Evolutionary conservation across 106 monocot species (phyloP).

Genomic region (Dendrobium officinale): DNA sequence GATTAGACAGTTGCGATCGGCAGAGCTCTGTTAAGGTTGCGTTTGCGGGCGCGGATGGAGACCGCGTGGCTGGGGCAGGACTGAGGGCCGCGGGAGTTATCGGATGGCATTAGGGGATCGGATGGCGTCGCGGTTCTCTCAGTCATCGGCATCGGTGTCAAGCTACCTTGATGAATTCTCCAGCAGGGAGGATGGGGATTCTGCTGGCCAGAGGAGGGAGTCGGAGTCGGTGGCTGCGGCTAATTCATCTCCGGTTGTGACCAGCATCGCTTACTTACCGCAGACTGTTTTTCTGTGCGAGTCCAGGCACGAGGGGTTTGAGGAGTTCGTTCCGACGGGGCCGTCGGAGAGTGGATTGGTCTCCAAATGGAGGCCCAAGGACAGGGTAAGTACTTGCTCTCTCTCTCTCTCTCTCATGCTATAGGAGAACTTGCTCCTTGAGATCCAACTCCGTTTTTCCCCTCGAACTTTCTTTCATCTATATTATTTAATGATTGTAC

Average conservation of each 20-base stretch:
- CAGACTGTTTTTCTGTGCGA: slow-evolving; percentile 54
- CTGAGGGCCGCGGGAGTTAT: neutral
- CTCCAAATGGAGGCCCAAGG: slow-evolving; percentile 56
- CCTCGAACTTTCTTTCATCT: neutral
- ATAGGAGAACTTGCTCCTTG: neutral
- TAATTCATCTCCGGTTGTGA: neutral
- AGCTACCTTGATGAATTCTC: slow-evolving; percentile 26
- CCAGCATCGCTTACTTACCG: slow-evolving; percentile 46
- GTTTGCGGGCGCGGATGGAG: neutral
- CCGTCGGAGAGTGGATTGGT: slow-evolving; percentile 35
- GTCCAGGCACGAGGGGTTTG: slow-evolving; percentile 43
- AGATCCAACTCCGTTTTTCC: no score
- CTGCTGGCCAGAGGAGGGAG: slow-evolving; percentile 21
- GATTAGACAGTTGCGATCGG: neutral
- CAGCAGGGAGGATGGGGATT: slow-evolving; percentile 21
- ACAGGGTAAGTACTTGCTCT: slow-evolving; percentile 25
- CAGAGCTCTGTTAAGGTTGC: neutral
- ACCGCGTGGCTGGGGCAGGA: neutral
- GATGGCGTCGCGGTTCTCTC: slow-evolving; percentile 29
- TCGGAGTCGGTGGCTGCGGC: slow-evolving; percentile 10
- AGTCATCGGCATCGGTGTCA: slow-evolving; percentile 25
- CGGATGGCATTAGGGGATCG: slow-evolving; percentile 12
- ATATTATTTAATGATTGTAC: neutral
- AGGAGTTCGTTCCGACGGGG: slow-evolving; percentile 25
- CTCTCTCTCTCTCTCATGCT: neutral